These are phyloP conservation scores for Acacia pycnantha DNA, from an alignment of 331 rosid genomes.

Conservation along the genomic window DNA sequence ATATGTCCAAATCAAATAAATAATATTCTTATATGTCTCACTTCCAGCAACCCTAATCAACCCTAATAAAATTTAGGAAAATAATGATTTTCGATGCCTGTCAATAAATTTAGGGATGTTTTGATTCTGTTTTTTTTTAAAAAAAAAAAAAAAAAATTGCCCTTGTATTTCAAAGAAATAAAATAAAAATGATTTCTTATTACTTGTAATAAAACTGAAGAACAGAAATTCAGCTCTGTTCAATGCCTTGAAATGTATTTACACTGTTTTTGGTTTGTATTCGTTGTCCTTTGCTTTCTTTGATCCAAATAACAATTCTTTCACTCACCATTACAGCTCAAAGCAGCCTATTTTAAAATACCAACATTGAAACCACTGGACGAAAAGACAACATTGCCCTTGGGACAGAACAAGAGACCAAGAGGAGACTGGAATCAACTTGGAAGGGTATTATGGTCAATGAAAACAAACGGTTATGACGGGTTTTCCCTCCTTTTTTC, in stretches of 20 bases:
- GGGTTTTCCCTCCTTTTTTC: not conserved
- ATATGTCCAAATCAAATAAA: too few species aligned
- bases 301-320: not conserved
- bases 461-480: slow-evolving; percentile 7
- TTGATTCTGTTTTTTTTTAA: too few species aligned
- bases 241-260: not conserved
- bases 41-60: too few species aligned
- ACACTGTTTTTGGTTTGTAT: not conserved
- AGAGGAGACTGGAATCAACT: not conserved
- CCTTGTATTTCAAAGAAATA: too few species aligned
- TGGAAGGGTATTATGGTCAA: not conserved
- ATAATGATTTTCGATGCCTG: not conserved
- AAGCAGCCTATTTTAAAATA: not conserved
- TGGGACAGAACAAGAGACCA: not conserved
- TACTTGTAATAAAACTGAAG: not conserved
- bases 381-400: not conserved
- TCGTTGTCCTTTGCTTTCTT: not conserved
- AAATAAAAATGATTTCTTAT: not conserved
- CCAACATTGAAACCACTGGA: too few species aligned
- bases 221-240: not conserved
- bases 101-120: not conserved
- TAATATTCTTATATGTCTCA: too few species aligned
- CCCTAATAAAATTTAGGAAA: too few species aligned
- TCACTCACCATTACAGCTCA: not conserved
- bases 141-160: too few species aligned